Evolutionary conservation across 2,329 filamentous ascomycete species (phyloP), one percentile per base, ranked within the genome.

Genomic region (Neofusicoccum sp.): DNA sequence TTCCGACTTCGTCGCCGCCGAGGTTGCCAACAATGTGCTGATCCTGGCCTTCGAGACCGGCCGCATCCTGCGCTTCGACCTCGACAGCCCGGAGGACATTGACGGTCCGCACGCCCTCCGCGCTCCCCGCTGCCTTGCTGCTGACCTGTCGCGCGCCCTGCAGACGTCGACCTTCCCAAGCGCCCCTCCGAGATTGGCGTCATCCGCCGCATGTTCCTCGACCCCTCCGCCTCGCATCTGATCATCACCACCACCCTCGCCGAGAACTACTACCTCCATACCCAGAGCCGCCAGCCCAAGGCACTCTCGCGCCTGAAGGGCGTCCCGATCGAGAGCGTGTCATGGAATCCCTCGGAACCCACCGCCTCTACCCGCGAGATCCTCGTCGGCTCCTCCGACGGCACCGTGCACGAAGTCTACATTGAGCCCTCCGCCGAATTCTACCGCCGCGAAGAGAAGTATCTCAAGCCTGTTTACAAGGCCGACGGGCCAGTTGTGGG

Each of bases 261-360:
- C 72, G 95, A 99, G 76, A 98, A 96, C 78, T 99, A 93, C 80
- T 99, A 99, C 76, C 89, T 99, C 8, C 95, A 99, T 74, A 93
- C 92, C 9, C 93, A 98, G 73, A 95, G 93, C 34, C 89, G 91
- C 67, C 89, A 93, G 65, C 92, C 93, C 2, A 91, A 95, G 65
- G 84, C 88, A 6, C 81, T 99, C 36, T 87, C 89, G 12, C 85
- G 91, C 61, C 78, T 99, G 58, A 93, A 93, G 67, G 91, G 91
- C 30, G 91, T 97, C 12, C 82, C 86, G 7, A 91, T 99, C 62
- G 93, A 97, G 74, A 89, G 89, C 64, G 83, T 99, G 63, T 92
- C 93, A 36, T 99, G 95, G 95, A 97, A 96, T 70, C 92, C 95
- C 1, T 92, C 91, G 2, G 81, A 93, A 49, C 95, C 95, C 4